A percentile compares a stretch with the other conserved stretches of the same genome.
These are phyloP conservation scores for Neocatenulostroma microsporum DNA, from an alignment of 2,329 filamentous ascomycete species.

Conservation along the genomic window DNA sequence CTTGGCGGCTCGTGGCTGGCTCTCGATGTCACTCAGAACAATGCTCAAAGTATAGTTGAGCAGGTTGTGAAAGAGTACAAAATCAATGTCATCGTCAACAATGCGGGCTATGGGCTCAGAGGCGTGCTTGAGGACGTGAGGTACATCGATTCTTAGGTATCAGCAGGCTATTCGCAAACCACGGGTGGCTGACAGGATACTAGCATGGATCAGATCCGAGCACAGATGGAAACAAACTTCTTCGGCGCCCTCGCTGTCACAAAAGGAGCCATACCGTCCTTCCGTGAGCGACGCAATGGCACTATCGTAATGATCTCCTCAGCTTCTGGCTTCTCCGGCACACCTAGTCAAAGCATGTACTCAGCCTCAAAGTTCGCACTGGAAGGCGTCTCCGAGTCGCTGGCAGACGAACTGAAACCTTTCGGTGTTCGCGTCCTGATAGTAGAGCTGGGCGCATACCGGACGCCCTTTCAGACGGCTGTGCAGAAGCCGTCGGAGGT, in stretches of 20 bases:
- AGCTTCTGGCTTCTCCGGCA: constrained; percentile 15
- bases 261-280: constrained; percentile 13
- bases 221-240: constrained; percentile 19
- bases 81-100: constrained; percentile 11
- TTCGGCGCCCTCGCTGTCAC: constrained; percentile 17
- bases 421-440: constrained; percentile 34
- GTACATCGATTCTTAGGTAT: no score
- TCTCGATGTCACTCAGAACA: constrained; percentile 7
- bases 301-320: constrained; percentile 20
- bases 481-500: constrained; percentile 10
- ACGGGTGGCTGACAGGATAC: neutral
- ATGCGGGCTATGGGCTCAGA: constrained; percentile 11
- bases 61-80: constrained; percentile 2
- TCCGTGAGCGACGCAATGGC: constrained; percentile 11
- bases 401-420: constrained; percentile 30
- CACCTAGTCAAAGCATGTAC: constrained; percentile 14
- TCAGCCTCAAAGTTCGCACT: constrained; percentile 33
- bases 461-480: constrained; percentile 33
- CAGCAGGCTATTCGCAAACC: neutral
- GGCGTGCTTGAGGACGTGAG: constrained; percentile 13
- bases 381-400: constrained; percentile 34
- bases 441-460: constrained; percentile 38
- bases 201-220: constrained; percentile 13
- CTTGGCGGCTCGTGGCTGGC: constrained; percentile 9
- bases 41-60: constrained; percentile 5